These are phyloP conservation scores for Nicotiana noctiflora DNA, from an alignment of 257 asterid genomes.

Conservation along the genomic window DNA sequence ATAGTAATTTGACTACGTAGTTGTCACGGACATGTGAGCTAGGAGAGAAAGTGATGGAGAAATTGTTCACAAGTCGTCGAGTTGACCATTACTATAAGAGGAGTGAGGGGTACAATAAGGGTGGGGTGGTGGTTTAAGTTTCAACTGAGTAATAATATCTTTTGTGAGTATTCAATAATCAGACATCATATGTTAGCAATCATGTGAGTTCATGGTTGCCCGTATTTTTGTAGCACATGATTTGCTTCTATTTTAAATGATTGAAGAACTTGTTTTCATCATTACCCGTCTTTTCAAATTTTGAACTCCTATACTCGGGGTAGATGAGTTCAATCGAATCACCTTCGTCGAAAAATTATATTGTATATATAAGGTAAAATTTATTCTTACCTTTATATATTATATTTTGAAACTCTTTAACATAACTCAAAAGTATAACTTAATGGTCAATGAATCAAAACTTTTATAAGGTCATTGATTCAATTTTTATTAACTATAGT, in stretches of 20 bases:
- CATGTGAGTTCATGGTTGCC: constrained; percentile 1
- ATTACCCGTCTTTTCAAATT: constrained; percentile 1
- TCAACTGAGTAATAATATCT: background rate
- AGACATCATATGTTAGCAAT: background rate
- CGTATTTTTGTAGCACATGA: background rate
- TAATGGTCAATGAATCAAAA: no score
- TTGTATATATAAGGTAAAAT: no score
- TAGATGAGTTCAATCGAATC: no score
- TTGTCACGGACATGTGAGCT: background rate
- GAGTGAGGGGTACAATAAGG: background rate
- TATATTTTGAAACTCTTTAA: no score
- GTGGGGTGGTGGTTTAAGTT: background rate
- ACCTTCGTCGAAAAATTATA: no score
- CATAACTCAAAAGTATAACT: no score
- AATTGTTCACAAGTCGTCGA: background rate
- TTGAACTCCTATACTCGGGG: background rate
- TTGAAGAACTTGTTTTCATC: background rate
- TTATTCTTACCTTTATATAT: no score
- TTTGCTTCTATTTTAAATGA: background rate
- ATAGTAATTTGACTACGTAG: background rate
- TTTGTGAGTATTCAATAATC: background rate
- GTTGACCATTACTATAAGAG: background rate
- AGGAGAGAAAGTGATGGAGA: background rate
- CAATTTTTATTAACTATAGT: no score
- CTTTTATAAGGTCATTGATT: no score